Evolutionary conservation across 805 yeast species (phyloP).

Genomic region (Ascoidea tarda): DNA sequence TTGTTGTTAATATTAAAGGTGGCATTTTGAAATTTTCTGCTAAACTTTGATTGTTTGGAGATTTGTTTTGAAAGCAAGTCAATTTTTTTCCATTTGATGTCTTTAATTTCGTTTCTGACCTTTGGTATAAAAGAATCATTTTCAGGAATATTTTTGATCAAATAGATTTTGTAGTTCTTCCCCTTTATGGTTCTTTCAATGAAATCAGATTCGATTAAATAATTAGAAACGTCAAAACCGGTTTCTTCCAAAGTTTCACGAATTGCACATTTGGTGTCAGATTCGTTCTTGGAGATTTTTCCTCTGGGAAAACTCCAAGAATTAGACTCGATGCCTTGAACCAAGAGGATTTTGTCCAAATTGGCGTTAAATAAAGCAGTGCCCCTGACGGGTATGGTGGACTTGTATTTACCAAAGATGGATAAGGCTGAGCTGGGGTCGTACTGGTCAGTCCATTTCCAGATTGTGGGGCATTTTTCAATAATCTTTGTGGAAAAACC

Average conservation of each 20-base stretch:
- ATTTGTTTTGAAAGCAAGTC: background rate
- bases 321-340: conserved; percentile 71
- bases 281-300: conserved; percentile 85
- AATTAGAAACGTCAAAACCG: conserved; percentile 69
- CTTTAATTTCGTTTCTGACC: conserved; percentile 79
- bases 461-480: conserved; percentile 57
- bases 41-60: conserved; percentile 23
- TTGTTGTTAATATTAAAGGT: conserved; percentile 18
- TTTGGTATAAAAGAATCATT: conserved; percentile 61
- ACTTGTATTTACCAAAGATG: conserved; percentile 73
- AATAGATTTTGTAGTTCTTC: conserved; percentile 73
- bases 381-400: conserved; percentile 91
- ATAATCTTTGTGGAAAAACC: conserved; percentile 55
- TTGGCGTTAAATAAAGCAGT: conserved; percentile 71
- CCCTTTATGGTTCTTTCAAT: conserved; percentile 73
- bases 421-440: conserved; percentile 63
- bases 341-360: conserved; percentile 59
- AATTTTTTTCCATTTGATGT: conserved; percentile 60
- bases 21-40: conserved; percentile 25
- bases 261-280: conserved; percentile 77
- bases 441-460: conserved; percentile 51
- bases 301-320: conserved; percentile 97
- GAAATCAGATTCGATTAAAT: conserved; percentile 54
- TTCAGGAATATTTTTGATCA: conserved; percentile 68
- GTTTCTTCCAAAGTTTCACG: conserved; percentile 92